Base-by-base conservation (phyloP, 2,329 filamentous ascomycete species). In the Hymenotorrendiella dingleyae region DNA sequence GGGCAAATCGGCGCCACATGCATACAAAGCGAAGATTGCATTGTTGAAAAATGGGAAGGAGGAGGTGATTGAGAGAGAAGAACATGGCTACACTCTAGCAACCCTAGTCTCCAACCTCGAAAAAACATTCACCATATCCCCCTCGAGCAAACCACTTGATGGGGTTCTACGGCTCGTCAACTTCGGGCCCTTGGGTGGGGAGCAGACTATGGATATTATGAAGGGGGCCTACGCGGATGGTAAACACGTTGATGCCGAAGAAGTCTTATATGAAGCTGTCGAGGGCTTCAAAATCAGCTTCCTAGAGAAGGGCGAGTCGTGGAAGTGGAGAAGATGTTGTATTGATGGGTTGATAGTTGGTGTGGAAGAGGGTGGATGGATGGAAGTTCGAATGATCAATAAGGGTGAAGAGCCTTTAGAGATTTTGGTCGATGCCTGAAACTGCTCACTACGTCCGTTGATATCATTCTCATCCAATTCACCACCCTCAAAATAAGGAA, bases 271-370 rank as follows among this genome's bases (percentile, higher is more conserved):
- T 60, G 76, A 84, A 14, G 73, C 78, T 41, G 72, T 93, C 6
- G 76, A 84, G 2, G 76, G 76, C 39, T 53, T 95, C 14, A 71
- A 67, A 45, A 78, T 96, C 35, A 72, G 76, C 12, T 80, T 87
- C 26, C 86, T 93, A 56, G 68, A 76, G 12, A 79, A 87, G n/a
- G 69, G 68, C 19, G 80, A 90, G 17, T 68, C 67, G 34, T 57
- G 53, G 49, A 70, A 80, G 40, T 96, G 89, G 89, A 73, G 91
- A 47, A 79, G 90, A 57, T 76, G 94, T 11, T 97, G 91, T 61
- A 72, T 97, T n/a, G 91, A 97, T 63, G 91, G 91, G 3, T 88
- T 84, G 40, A 94, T 94, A 55, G 78, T 96, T 3, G 74, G 78
- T 45, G 67, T 95, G 1, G 82, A 84, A 16, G 62, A 70, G 39